These are phyloP conservation scores for Sporothrix dimorphospora DNA, from an alignment of 2,329 filamentous ascomycete species.

Conservation along the genomic window DNA sequence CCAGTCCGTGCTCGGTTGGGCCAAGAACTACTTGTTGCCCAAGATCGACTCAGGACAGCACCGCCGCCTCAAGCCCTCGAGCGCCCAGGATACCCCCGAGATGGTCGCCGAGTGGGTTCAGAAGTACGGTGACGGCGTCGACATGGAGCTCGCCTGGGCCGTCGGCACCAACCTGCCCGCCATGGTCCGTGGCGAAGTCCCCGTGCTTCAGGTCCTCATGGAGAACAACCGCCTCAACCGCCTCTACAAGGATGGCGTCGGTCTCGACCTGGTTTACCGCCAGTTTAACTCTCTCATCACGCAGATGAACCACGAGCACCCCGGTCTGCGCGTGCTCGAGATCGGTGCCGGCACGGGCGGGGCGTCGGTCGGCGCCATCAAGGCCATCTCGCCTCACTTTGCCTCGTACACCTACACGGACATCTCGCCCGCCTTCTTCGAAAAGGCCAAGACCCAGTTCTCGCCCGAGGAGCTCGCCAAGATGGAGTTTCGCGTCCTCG, in stretches of 20 bases:
- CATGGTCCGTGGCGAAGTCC: constrained; percentile 29
- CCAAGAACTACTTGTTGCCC: constrained; percentile 28
- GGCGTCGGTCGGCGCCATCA: constrained; percentile 35
- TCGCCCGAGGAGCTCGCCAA: constrained; percentile 32
- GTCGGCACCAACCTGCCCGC: constrained; percentile 29
- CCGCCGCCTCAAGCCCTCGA: constrained; percentile 26
- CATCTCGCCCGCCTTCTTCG: constrained; percentile 39
- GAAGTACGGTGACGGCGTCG: constrained; percentile 23
- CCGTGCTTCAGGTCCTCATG: constrained; percentile 41
- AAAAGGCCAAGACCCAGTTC: constrained; percentile 39
- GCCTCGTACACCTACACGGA: constrained; percentile 34
- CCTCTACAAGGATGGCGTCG: constrained; percentile 40
- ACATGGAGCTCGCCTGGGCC: constrained; percentile 31
- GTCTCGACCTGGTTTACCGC: constrained; percentile 32
- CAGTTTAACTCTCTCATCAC: constrained; percentile 35
- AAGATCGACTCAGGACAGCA: constrained; percentile 28
- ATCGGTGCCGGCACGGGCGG: constrained; percentile 42
- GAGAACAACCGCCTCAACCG: constrained; percentile 42
- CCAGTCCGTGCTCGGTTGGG: constrained; percentile 24
- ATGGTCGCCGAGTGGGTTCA: constrained; percentile 25
- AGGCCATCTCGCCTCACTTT: constrained; percentile 34
- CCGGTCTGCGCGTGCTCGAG: constrained; percentile 42
- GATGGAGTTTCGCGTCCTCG: constrained; percentile 41
- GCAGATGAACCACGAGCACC: constrained; percentile 35
- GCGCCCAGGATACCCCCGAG: constrained; percentile 23